phyloP scores from a whole-genome alignment of 1,139 yeast genomes.

The Protomyces arabidopsidicola region DNA sequence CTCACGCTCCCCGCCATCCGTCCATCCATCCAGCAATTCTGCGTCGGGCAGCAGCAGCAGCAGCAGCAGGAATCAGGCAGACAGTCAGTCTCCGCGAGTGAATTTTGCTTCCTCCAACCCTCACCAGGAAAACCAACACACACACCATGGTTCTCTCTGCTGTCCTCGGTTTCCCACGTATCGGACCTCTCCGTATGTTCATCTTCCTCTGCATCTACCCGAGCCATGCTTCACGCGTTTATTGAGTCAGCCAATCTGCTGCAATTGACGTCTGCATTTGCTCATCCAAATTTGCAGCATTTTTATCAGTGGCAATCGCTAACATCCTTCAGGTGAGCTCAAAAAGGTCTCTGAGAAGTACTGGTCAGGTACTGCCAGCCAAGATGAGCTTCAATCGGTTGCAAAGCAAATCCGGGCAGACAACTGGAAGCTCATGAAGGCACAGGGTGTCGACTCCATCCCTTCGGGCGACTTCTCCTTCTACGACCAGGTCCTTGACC shows the following conservation, averaged over 20 bases:
- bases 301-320: too few species aligned
- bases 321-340: slow-evolving; percentile 9
- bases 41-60: too few species aligned
- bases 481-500: slow-evolving; percentile 95
- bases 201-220: neutral
- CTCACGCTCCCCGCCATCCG: neutral
- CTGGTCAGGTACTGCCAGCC: slow-evolving; percentile 92
- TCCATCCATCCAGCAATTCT: too few species aligned
- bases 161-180: slow-evolving; percentile 32
- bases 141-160: slow-evolving; percentile 30
- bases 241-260: neutral
- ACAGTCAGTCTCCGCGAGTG: too few species aligned
- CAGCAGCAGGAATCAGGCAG: too few species aligned
- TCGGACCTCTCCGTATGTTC: slow-evolving; percentile 22
- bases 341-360: slow-evolving; percentile 75
- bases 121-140: neutral
- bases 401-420: slow-evolving; percentile 93
- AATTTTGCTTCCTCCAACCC: neutral
- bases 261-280: neutral
- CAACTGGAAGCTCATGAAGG: slow-evolving; percentile 98
- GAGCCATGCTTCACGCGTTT: neutral
- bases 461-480: slow-evolving; percentile 97
- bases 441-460: slow-evolving; percentile 93
- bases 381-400: slow-evolving; percentile 79
- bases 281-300: neutral